Conservation (phyloP, 2,329 filamentous ascomycete species). For the Neopestalotiopsis sp. region DNA sequence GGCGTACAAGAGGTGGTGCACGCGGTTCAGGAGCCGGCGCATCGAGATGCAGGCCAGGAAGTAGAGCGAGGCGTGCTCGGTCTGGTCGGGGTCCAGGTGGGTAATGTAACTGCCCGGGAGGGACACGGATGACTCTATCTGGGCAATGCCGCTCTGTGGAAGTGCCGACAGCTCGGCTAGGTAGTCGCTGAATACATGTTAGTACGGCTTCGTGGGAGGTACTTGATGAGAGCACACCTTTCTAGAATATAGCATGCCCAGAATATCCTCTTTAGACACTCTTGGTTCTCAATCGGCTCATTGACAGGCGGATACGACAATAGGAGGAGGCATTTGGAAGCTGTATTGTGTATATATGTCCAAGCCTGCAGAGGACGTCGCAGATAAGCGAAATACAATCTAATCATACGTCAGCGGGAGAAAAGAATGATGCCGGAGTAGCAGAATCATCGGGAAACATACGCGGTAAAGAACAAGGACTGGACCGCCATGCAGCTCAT, state of each 20-base stretch:
- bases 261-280: conserved; percentile 56
- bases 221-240: conserved; percentile 37
- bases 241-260: conserved; percentile 62
- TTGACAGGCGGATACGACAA: conserved; percentile 46
- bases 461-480: conserved; percentile 57
- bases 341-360: conserved; percentile 54
- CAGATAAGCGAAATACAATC: conserved; percentile 55
- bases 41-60: conserved; percentile 60
- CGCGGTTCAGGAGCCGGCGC: conserved; percentile 51
- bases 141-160: conserved; percentile 54
- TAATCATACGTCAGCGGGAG: conserved; percentile 20
- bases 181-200: conserved; percentile 45
- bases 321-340: conserved; percentile 54
- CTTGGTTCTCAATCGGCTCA: conserved; percentile 44
- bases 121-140: conserved; percentile 55
- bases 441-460: conserved; percentile 23
- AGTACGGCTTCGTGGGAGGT: not conserved
- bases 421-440: not conserved
- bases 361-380: conserved; percentile 56
- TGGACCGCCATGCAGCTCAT: conserved; percentile 52
- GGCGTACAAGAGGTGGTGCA: conserved; percentile 55
- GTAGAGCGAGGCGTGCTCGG: conserved; percentile 55
- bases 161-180: conserved; percentile 56
- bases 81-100: conserved; percentile 41
- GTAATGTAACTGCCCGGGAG: conserved; percentile 53